phyloP scores from a whole-genome alignment of 768 basidiomycete genomes.

The Boletellus sp. region DNA sequence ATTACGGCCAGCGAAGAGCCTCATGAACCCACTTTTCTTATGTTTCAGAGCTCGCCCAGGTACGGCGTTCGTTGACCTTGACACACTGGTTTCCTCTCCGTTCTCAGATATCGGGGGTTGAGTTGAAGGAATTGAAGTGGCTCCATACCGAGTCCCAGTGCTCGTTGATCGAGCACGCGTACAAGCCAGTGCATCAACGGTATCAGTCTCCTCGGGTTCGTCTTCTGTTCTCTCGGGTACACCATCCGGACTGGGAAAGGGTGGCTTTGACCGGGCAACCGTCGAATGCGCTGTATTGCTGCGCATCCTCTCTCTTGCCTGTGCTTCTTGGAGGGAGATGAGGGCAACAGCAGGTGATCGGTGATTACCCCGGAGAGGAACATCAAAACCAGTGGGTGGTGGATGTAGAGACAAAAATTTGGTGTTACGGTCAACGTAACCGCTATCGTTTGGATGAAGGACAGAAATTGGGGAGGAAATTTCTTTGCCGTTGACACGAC shows the following conservation, averaged over 20 bases:
- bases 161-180: conserved; percentile 61
- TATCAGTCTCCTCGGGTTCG: conserved; percentile 25
- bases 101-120: conserved; percentile 37
- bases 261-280: conserved; percentile 22
- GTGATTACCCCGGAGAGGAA: conserved; percentile 51
- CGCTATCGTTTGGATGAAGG: conserved; percentile 25
- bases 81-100: conserved; percentile 36
- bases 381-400: conserved; percentile 28
- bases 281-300: conserved; percentile 40
- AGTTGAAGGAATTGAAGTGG: conserved; percentile 33
- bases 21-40: conserved; percentile 81
- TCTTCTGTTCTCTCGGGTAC: conserved; percentile 20
- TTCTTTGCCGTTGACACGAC: conserved; percentile 43
- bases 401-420: conserved; percentile 34
- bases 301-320: conserved; percentile 60
- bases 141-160: conserved; percentile 50
- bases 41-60: conserved; percentile 56
- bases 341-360: conserved; percentile 55
- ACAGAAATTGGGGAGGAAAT: conserved; percentile 56
- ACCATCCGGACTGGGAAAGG: conserved; percentile 35
- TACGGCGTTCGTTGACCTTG: conserved; percentile 9
- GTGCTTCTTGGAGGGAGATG: conserved; percentile 76
- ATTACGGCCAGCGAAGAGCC: conserved; percentile 58
- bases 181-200: conserved; percentile 21
- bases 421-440: conserved; percentile 28